phyloP scores from a whole-genome alignment of 2,329 filamentous ascomycete species.

The Chaetomium globosum region DNA sequence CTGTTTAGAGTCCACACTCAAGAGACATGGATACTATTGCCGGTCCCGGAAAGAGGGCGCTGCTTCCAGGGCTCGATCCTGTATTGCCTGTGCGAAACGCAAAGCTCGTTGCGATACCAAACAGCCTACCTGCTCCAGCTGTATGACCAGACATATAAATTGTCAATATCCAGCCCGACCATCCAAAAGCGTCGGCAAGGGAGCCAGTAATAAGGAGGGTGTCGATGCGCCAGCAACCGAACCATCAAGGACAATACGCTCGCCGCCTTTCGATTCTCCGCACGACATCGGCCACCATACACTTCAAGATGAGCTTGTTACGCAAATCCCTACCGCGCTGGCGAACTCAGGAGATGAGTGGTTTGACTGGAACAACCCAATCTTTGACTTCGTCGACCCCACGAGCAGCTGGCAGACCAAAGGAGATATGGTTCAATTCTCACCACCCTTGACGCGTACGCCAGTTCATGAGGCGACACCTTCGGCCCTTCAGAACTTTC shows the following conservation, averaged over 20 bases:
- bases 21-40: slow-evolving; percentile 20
- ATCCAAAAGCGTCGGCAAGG: not conserved
- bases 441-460: not conserved
- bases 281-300: not conserved
- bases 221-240: not conserved
- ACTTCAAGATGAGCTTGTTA: not conserved
- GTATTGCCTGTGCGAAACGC: slow-evolving; percentile 12
- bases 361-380: not conserved
- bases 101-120: slow-evolving; percentile 14
- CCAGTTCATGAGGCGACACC: not conserved
- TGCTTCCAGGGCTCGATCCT: not conserved
- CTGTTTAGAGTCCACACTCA: slow-evolving; percentile 3
- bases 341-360: not conserved
- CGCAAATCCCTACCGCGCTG: no score
- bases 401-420: not conserved
- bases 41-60: not conserved
- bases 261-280: not conserved
- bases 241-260: not conserved
- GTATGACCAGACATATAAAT: not conserved
- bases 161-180: slow-evolving; percentile 3
- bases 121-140: slow-evolving; percentile 9
- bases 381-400: not conserved
- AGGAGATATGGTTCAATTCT: not conserved
- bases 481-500: not conserved
- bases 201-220: not conserved